These are phyloP conservation scores for Mycena haematopus DNA, from an alignment of 768 basidiomycete species.

Conservation along the genomic window DNA sequence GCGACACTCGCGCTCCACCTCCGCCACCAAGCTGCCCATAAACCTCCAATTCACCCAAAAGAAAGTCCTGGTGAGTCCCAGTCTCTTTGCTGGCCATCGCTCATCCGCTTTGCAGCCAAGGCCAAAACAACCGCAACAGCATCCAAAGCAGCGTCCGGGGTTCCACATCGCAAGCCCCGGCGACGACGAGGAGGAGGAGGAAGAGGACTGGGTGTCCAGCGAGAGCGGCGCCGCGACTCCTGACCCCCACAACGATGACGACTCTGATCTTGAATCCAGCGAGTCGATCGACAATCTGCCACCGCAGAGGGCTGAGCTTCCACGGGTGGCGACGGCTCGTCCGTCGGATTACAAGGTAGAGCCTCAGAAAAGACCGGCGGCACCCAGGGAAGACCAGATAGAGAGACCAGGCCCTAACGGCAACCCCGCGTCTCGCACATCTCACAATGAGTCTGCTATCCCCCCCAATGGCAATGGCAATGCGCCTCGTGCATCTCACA, in stretches of 20 bases:
- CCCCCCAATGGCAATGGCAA: no score
- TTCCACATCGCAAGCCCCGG: conserved; percentile 64
- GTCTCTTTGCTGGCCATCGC: conserved; percentile 8
- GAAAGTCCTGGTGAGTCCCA: conserved; percentile 42
- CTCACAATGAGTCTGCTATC: no score
- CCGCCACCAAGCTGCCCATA: conserved; percentile 61
- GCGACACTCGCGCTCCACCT: conserved; percentile 71
- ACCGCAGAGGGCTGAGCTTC: conserved; percentile 27
- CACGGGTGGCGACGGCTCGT: conserved; percentile 46
- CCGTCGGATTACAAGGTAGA: conserved; percentile 38
- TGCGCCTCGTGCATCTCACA: no score
- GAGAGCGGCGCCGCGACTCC: conserved; percentile 80
- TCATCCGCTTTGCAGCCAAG: conserved; percentile 28
- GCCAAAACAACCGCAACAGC: conserved; percentile 35
- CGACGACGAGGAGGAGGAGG: conserved; percentile 47
- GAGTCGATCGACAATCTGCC: conserved; percentile 17
- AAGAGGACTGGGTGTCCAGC: conserved; percentile 72
- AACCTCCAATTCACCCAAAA: conserved; percentile 77
- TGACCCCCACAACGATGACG: conserved; percentile 44
- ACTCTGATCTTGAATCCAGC: conserved; percentile 40
- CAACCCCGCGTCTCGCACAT: no score
- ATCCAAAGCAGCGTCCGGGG: conserved; percentile 48
- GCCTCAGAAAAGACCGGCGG: background rate
- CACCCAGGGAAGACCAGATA: background rate
- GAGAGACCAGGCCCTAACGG: background rate